Conservation (phyloP, 176 grass and related monocot genomes). For the Eragrostis nindensis region DNA sequence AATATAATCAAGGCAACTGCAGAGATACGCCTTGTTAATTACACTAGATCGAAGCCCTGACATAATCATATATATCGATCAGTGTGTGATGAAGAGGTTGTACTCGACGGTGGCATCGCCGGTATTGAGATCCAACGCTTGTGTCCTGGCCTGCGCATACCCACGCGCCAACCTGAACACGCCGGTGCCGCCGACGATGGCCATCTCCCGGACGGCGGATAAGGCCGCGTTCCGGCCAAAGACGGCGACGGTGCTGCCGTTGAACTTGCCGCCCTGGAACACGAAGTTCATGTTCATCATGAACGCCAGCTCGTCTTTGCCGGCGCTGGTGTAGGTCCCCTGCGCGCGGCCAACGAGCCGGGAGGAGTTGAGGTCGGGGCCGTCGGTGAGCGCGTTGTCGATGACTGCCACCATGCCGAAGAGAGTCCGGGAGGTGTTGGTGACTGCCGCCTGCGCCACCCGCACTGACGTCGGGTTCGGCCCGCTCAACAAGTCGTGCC, state of each 20-base stretch:
- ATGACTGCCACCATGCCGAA: constrained; percentile 67
- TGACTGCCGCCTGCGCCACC: constrained; percentile 21
- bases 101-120: constrained; percentile 78
- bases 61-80: too few species aligned
- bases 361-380: constrained; percentile 33
- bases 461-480: constrained; percentile 44
- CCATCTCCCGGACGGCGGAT: constrained; percentile 53
- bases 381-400: constrained; percentile 65
- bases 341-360: constrained; percentile 50
- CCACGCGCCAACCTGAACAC: constrained; percentile 52
- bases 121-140: constrained; percentile 25
- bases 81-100: constrained; percentile 56
- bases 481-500: constrained; percentile 70
- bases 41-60: too few species aligned
- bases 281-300: constrained; percentile 70
- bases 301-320: constrained; percentile 32
- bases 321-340: constrained; percentile 56
- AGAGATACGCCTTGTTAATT: too few species aligned
- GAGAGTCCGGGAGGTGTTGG: constrained; percentile 38
- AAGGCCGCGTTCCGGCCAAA: constrained; percentile 58
- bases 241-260: constrained; percentile 59
- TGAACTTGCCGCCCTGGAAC: constrained; percentile 50
- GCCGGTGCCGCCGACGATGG: constrained; percentile 62
- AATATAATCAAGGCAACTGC: too few species aligned
- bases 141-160: constrained; percentile 54